phyloP scores from a whole-genome alignment of 495 filamentous ascomycete species.

The Xylaria castorea region DNA sequence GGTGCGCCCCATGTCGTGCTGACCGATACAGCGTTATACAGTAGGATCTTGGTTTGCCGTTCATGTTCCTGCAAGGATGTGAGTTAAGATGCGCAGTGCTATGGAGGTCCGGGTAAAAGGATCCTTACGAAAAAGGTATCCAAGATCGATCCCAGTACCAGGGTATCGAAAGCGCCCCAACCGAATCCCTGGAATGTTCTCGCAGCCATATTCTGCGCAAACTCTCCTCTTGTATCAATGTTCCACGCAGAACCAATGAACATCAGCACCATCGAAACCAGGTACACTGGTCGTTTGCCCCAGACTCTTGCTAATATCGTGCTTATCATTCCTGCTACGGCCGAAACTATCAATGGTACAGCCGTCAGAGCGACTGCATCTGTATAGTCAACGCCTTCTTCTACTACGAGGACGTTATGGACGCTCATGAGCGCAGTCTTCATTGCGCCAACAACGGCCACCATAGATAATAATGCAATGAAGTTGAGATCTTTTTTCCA shows the following conservation, averaged over 20 bases:
- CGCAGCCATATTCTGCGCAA: constrained; percentile 55
- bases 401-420: constrained; percentile 48
- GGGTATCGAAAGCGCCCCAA: constrained; percentile 60
- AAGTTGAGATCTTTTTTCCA: constrained; percentile 59
- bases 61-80: constrained; percentile 55
- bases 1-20: constrained; percentile 57
- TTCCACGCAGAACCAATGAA: constrained; percentile 57
- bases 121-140: constrained; percentile 60
- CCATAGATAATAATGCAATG: constrained; percentile 48
- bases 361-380: constrained; percentile 54
- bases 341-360: constrained; percentile 55
- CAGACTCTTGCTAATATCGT: constrained; percentile 48
- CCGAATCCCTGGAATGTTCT: constrained; percentile 57
- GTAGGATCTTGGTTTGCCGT: constrained; percentile 44
- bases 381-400: constrained; percentile 52
- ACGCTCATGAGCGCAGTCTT: constrained; percentile 60
- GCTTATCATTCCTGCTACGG: constrained; percentile 49
- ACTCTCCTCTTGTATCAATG: constrained; percentile 49
- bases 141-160: constrained; percentile 54
- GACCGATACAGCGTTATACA: constrained; percentile 49
- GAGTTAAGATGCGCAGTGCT: not conserved
- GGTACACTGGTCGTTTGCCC: constrained; percentile 57
- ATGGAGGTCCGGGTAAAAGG: not conserved
- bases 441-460: constrained; percentile 50
- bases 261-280: constrained; percentile 49